These are phyloP conservation scores for Pseudozyma thailandica DNA, from an alignment of 1,284 basidiomycete genomes.

Conservation along the genomic window DNA sequence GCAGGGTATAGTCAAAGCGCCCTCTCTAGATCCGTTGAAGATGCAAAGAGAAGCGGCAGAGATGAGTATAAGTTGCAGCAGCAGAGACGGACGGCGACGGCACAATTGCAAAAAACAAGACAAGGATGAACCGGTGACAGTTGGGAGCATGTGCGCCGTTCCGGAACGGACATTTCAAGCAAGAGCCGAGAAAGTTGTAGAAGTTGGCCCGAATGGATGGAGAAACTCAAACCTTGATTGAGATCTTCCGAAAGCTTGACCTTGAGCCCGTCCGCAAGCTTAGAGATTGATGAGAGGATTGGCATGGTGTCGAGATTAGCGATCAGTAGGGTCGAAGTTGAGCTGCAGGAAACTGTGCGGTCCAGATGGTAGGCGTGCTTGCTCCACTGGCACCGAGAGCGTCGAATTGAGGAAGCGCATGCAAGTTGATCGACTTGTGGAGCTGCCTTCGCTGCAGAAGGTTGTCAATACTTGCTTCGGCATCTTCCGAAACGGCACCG, in stretches of 20 bases:
- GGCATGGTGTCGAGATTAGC: not conserved
- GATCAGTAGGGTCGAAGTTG: conserved; percentile 46
- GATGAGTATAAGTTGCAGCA: conserved; percentile 36
- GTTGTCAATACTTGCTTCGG: conserved; percentile 33
- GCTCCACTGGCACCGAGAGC: conserved; percentile 21
- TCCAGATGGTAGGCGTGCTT: conserved; percentile 39
- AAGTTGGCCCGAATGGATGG: conserved; percentile 6
- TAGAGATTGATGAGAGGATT: not conserved
- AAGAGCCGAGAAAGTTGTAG: conserved; percentile 1
- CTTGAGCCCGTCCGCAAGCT: not conserved
- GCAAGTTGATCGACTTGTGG: conserved; percentile 20
- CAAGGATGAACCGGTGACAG: not conserved
- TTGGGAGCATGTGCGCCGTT: conserved; percentile 2
- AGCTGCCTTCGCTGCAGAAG: conserved; percentile 24
- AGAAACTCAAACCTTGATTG: not conserved
- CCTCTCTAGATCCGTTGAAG: not conserved
- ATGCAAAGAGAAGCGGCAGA: not conserved
- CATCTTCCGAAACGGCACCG: conserved; percentile 37
- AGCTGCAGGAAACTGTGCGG: conserved; percentile 42
- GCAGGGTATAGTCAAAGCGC: conserved; percentile 27
- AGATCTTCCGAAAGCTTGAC: not conserved
- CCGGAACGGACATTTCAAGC: conserved; percentile 2
- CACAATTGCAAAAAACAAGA: too few species aligned
- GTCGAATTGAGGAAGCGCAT: conserved; percentile 22
- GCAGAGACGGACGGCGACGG: not conserved